phyloP scores from a whole-genome alignment of 371 early-diverging fungal genomes.

The Capillidium rhysosporum region DNA sequence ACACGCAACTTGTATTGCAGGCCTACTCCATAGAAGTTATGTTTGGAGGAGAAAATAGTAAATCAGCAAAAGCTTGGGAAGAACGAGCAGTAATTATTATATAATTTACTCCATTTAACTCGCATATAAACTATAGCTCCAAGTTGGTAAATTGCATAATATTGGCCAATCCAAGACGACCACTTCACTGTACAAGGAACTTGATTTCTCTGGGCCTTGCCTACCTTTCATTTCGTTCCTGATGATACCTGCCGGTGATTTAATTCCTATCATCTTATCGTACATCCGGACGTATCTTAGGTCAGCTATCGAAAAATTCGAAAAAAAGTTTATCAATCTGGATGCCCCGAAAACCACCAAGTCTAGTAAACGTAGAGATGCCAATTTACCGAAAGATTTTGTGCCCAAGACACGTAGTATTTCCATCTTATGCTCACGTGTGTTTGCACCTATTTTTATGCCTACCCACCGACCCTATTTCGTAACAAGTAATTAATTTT shows the following conservation, averaged over 20 bases:
- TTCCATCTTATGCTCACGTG: background rate
- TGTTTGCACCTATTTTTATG: conserved; percentile 2
- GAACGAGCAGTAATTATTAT: background rate
- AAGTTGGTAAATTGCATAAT: background rate
- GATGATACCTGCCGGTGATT: background rate
- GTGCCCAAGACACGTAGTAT: background rate
- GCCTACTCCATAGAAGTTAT: conserved; percentile 5
- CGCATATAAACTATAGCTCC: background rate
- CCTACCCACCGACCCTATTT: background rate
- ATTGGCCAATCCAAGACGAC: background rate
- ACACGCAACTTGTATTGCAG: conserved; percentile 7
- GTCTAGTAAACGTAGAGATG: background rate
- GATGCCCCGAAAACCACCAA: background rate
- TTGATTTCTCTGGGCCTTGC: background rate
- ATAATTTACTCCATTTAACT: background rate
- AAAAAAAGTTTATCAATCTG: too few species aligned
- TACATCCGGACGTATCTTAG: background rate
- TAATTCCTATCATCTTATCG: background rate
- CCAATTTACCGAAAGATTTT: too few species aligned
- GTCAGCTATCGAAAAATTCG: background rate
- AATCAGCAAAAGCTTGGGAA: background rate
- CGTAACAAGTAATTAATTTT: background rate
- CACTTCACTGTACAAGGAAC: background rate
- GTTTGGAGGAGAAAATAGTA: background rate
- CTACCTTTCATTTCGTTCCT: background rate